Base-by-base conservation (phyloP, 2,329 filamentous ascomycete species). In the Trichoderma sp. region DNA sequence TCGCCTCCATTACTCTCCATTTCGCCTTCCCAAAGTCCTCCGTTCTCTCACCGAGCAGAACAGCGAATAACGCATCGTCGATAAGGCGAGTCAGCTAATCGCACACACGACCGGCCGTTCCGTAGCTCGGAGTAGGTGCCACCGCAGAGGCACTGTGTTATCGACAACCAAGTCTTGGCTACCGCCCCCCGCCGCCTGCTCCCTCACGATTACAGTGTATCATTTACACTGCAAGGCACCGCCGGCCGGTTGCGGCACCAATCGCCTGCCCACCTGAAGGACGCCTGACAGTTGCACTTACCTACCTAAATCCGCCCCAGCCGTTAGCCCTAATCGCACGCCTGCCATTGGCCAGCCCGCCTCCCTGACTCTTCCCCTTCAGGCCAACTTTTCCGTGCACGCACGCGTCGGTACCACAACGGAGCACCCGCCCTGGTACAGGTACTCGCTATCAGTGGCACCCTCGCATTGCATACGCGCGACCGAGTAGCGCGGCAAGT, bases 271-370 rank as follows among this genome's bases (percentile, higher is more conserved):
- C 47, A 53, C 47, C 47, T 53, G 47, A 53, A 53, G 47, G 47
- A 50, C 50, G 63, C 69, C 63, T 71, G 70, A 71, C 70, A 67
- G 43, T 43, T 71, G 70, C 20, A 47, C 64, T 7, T 50, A 6
- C 57, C 39, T 39, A 36, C 53, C 53, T 17, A 58, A 36, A 26
- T 57, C 53, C 53, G 57, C 53, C 62, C 62, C 69, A 65, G 53
- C 50, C 69, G 62, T 50, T 71, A 66, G 69, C 62, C 63, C 69
- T 71, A 71, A 71, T 71, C 70, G 63, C 61, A 12, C 61, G 61
- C 53, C n/a, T 32, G 23, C 34, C 36, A 71, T 71, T 71, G 70
- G 70, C 63, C 55, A 26, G 20, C 39, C 26, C 43, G 11, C 30
- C 36, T 50, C 9, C 55, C 23, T 53, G 39, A 20, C 55, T 55